phyloP scores from a whole-genome alignment of 176 grass and related monocot species.

The Paspalum vaginatum region DNA sequence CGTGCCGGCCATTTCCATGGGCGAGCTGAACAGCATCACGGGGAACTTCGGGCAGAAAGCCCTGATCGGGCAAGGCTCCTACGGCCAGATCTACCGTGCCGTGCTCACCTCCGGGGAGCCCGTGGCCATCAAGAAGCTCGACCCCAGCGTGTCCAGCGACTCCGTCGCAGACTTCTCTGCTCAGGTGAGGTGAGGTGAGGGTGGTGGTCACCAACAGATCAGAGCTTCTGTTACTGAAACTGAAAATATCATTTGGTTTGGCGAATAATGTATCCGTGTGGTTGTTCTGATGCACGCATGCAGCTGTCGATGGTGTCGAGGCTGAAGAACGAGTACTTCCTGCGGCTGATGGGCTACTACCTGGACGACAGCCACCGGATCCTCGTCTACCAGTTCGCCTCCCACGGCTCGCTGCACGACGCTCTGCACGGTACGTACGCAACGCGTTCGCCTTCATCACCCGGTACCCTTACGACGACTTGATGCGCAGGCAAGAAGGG shows the following conservation, averaged over 20 bases:
- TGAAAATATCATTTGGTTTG: neutral
- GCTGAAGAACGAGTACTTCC: conserved; percentile 60
- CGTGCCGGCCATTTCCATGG: conserved; percentile 44
- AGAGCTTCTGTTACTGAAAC: neutral
- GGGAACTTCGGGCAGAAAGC: conserved; percentile 42
- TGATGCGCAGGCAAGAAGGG: conserved; percentile 72
- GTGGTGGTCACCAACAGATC: neutral
- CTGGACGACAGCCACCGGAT: conserved; percentile 51
- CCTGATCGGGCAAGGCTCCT: conserved; percentile 67
- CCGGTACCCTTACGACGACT: too few relatives aligned
- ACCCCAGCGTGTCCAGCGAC: conserved; percentile 52
- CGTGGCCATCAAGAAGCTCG: conserved; percentile 61
- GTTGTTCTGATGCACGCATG: neutral
- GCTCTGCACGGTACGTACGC: conserved; percentile 52
- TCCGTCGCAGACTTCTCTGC: conserved; percentile 47
- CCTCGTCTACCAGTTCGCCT: conserved; percentile 57
- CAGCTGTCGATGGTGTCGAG: conserved; percentile 60
- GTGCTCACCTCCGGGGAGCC: conserved; percentile 35
- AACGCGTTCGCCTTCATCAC: too few relatives aligned
- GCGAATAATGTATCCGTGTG: too few relatives aligned
- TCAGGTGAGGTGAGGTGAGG: too few relatives aligned
- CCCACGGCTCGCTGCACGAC: conserved; percentile 57
- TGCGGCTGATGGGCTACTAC: conserved; percentile 56
- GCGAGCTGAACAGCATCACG: conserved; percentile 50
- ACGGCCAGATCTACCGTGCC: conserved; percentile 51